A percentile compares a stretch with the other conserved stretches of the same genome.
These are phyloP conservation scores for Cladophialophora bantiana DNA, from an alignment of 2,329 filamentous ascomycete genomes.

Conservation along the genomic window DNA sequence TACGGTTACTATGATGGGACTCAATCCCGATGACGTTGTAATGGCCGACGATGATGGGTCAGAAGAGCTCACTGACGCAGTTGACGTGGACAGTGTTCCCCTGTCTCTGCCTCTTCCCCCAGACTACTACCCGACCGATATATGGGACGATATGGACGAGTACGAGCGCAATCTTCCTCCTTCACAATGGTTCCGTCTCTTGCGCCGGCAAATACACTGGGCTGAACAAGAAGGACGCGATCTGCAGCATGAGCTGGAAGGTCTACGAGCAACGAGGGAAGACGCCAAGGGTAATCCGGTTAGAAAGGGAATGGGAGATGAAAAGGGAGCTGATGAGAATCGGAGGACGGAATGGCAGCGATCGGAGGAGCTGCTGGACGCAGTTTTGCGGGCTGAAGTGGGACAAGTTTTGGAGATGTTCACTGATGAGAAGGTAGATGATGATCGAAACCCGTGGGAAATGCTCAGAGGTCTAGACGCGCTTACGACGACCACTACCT, in stretches of 20 bases:
- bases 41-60: conserved; percentile 40
- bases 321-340: conserved; percentile 37
- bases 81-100: conserved; percentile 48
- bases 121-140: conserved; percentile 46
- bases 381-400: conserved; percentile 31
- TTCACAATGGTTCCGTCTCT: conserved; percentile 53
- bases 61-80: conserved; percentile 37
- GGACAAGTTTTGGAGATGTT: conserved; percentile 29
- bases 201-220: conserved; percentile 57
- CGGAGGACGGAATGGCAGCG: conserved; percentile 35
- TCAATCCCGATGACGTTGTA: conserved; percentile 42
- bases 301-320: conserved; percentile 32
- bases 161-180: conserved; percentile 53
- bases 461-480: conserved; percentile 21
- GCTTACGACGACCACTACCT: conserved; percentile 8
- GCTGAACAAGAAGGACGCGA: conserved; percentile 52
- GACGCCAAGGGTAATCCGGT: conserved; percentile 35
- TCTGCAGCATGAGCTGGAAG: conserved; percentile 46
- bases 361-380: conserved; percentile 37
- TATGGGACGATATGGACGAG: conserved; percentile 51
- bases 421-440: conserved; percentile 19
- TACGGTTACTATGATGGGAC: conserved; percentile 29
- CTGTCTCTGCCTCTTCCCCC: conserved; percentile 42
- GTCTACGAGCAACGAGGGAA: conserved; percentile 33
- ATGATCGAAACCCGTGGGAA: conserved; percentile 30